A percentile compares a stretch with the other conserved stretches of the same genome.
Conservation (phyloP, 1,284 basidiomycete genomes). For the Marasmius sp. region DNA sequence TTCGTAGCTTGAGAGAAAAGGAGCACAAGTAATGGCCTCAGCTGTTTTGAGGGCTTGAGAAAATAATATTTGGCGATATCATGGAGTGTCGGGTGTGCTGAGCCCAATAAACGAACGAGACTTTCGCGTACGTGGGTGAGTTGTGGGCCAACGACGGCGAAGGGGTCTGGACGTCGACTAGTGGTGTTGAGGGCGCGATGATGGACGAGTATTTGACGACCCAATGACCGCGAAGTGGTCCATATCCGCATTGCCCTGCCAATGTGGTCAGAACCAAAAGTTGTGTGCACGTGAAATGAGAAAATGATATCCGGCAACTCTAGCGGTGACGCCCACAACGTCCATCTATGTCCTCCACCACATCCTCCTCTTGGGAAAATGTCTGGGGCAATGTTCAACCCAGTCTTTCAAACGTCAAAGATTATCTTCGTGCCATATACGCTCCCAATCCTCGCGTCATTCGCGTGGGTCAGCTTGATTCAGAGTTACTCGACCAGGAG, state of each 20-base stretch:
- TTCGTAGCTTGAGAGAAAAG: conserved; percentile 83
- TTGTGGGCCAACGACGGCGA: conserved; percentile 70
- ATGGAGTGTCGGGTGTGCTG: conserved; percentile 87
- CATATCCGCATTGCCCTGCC: conserved; percentile 2
- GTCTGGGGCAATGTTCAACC: conserved; percentile 65
- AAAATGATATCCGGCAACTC: not conserved
- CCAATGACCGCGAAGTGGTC: not conserved
- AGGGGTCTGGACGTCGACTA: conserved; percentile 54
- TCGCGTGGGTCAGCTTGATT: conserved; percentile 91
- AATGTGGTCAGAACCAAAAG: not conserved
- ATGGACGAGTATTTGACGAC: conserved; percentile 11
- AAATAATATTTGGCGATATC: conserved; percentile 87
- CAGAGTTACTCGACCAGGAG: conserved; percentile 90
- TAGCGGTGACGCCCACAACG: not conserved
- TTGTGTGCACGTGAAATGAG: not conserved
- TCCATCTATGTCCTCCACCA: not conserved
- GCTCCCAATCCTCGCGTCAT: conserved; percentile 49
- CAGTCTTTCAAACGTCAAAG: conserved; percentile 46
- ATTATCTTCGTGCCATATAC: conserved; percentile 30
- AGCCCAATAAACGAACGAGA: conserved; percentile 81
- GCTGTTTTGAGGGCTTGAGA: conserved; percentile 74
- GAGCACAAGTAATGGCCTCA: conserved; percentile 79
- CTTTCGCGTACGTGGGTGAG: conserved; percentile 75
- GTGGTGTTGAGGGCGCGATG: conserved; percentile 1
- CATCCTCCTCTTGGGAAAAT: conserved; percentile 47